Base-by-base conservation (phyloP, 768 basidiomycete genomes). In the Filobasidium wieringae region DNA sequence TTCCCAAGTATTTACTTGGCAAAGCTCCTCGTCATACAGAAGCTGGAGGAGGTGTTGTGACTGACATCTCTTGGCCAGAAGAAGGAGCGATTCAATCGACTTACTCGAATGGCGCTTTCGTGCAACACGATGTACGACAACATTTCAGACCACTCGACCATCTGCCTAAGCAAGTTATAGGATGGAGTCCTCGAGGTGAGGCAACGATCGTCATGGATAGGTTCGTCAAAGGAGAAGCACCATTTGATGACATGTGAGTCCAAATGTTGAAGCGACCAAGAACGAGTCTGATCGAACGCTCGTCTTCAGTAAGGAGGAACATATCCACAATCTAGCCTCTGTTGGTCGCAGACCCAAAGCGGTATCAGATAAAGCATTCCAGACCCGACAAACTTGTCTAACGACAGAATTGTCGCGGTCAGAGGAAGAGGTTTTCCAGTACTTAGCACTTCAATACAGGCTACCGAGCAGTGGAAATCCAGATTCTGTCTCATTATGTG, bases 231-330 rank as follows among this genome's bases (percentile, higher is more conserved):
- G 72, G 72, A 40, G 72, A 73, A 53, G 62, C 71, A 2, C 72
- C 72, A 0, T 73, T 73, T 57, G 72, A 73, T 49, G 72, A 73
- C 58, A 47, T 70, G 70, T 72, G 52, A 67, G 31, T 15, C 19
- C 17, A n/a, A 8, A 32, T 34, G 1, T 43, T 32, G 47, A 9
- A 9, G n/a, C 43, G 9, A 15, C 43, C 9, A 9, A 47, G 11
- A 22, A 47, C 24, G 43, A 11, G 9, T n/a, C 43, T 27, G 26
- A n/a, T 47, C 9, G 32, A 31, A 50, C 31, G 39, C 47, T 43
- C 34, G 37, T 40, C 19, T 55, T 49, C 51, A 71, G 69, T 8
- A 68, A 70, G 57, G 63, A 63, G 0, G 71, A 70, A 57, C 65
- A 66, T 53, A 58, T 61, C 1, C 63, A 51, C 57, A 64, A 67